phyloP scores from a whole-genome alignment of 176 grass and related monocot genomes.

The Juncus effusus region DNA sequence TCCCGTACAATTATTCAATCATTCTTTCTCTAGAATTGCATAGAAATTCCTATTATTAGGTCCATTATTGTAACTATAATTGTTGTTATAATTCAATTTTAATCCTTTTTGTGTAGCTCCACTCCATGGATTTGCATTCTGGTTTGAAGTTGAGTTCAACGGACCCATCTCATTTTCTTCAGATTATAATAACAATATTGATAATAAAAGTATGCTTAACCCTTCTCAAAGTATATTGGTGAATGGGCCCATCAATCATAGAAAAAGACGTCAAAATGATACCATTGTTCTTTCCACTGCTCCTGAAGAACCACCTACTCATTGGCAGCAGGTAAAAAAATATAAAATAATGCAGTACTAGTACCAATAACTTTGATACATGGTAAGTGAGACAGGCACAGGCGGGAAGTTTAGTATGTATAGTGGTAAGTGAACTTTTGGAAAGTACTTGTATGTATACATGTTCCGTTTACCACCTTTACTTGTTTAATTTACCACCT shows the following conservation, averaged over 20 bases:
- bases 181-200: too few species aligned
- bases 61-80: too few species aligned
- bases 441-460: too few species aligned
- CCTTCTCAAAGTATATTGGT: conserved; percentile 26
- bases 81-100: neutral
- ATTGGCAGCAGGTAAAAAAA: conserved; percentile 71
- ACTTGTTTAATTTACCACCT: too few species aligned
- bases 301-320: conserved; percentile 78
- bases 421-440: too few species aligned
- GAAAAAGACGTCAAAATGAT: conserved; percentile 50
- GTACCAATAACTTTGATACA: too few species aligned
- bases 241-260: conserved; percentile 37
- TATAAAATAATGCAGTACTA: too few species aligned
- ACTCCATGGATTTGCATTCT: conserved; percentile 89
- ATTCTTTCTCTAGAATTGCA: too few species aligned
- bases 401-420: too few species aligned
- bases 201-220: conserved; percentile 24
- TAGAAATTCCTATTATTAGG: too few species aligned
- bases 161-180: conserved; percentile 47
- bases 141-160: conserved; percentile 95
- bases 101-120: conserved; percentile 45
- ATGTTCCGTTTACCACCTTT: too few species aligned
- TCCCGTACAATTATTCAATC: neutral
- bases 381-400: too few species aligned
- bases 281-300: conserved; percentile 73